Conservation (phyloP, 2,329 filamentous ascomycete genomes). For the Emericellopsis cladophorae region DNA sequence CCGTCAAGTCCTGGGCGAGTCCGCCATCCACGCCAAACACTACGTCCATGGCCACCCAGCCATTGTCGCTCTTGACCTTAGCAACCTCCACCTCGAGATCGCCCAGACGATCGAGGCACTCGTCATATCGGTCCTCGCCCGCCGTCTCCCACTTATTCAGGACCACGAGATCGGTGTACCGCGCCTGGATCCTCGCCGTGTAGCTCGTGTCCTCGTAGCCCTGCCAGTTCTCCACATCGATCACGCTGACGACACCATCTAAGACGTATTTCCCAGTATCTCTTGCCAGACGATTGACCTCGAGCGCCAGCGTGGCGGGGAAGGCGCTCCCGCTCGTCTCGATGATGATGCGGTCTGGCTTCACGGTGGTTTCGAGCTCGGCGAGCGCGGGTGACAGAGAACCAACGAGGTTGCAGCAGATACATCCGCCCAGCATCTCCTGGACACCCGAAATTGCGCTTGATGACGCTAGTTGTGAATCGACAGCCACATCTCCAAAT, state of each 20-base stretch:
- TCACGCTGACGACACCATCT: slow-evolving; percentile 79
- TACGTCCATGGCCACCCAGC: slow-evolving; percentile 64
- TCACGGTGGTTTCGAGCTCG: slow-evolving; percentile 47
- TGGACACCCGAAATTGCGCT: slow-evolving; percentile 78
- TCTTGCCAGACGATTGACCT: slow-evolving; percentile 68
- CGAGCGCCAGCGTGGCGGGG: slow-evolving; percentile 80
- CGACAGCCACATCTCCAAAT: slow-evolving; percentile 88
- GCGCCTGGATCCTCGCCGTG: slow-evolving; percentile 77
- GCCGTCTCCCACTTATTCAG: slow-evolving; percentile 87
- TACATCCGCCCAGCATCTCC: slow-evolving; percentile 92
- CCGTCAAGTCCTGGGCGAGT: slow-evolving; percentile 45
- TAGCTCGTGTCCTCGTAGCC: slow-evolving; percentile 87
- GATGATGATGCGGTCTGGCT: slow-evolving; percentile 78
- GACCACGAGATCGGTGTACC: slow-evolving; percentile 81
- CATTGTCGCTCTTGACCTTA: slow-evolving; percentile 75
- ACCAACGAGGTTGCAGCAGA: slow-evolving; percentile 97
- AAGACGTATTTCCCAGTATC: slow-evolving; percentile 59
- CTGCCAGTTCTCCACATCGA: slow-evolving; percentile 91
- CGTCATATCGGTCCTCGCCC: slow-evolving; percentile 61
- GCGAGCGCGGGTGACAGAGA: slow-evolving; percentile 71
- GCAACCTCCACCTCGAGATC: slow-evolving; percentile 72
- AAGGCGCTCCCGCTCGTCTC: slow-evolving; percentile 86
- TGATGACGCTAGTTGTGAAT: slow-evolving; percentile 78
- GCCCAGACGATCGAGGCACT: slow-evolving; percentile 65
- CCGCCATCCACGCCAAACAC: slow-evolving; percentile 82